Conservation (phyloP, 257 asterid genomes). For the Nicotiana undulata region DNA sequence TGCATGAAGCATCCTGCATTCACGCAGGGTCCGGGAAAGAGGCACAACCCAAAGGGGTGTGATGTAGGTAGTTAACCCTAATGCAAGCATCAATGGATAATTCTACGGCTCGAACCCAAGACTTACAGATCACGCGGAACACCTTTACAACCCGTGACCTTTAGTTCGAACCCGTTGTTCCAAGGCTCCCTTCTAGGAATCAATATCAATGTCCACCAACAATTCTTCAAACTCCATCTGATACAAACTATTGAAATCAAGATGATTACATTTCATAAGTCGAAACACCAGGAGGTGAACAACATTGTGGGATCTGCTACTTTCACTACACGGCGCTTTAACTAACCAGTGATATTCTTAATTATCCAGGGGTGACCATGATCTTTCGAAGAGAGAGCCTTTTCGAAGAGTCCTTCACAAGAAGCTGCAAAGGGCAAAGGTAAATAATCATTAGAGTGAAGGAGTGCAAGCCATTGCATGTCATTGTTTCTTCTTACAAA, state of each 20-base stretch:
- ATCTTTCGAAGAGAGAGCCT: constrained; percentile 77
- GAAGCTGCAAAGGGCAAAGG: constrained; percentile 52
- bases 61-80: too few species aligned
- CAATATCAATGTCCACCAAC: neutral
- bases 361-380: constrained; percentile 82
- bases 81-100: too few species aligned
- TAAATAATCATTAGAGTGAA: constrained; percentile 1
- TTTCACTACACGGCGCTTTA: neutral
- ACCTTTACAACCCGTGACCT: too few species aligned
- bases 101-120: too few species aligned
- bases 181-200: neutral
- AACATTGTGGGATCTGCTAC: neutral
- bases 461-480: neutral
- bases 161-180: too few species aligned
- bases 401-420: constrained; percentile 80
- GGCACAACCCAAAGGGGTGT: too few species aligned
- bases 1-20: too few species aligned
- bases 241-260: neutral
- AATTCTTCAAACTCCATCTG: neutral
- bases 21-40: too few species aligned
- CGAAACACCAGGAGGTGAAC: neutral
- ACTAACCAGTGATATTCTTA: constrained; percentile 21
- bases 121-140: too few species aligned
- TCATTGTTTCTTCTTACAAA: neutral
- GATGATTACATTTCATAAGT: neutral